phyloP scores from a whole-genome alignment of 2,329 filamentous ascomycete genomes.

The Cercospora sp. region DNA sequence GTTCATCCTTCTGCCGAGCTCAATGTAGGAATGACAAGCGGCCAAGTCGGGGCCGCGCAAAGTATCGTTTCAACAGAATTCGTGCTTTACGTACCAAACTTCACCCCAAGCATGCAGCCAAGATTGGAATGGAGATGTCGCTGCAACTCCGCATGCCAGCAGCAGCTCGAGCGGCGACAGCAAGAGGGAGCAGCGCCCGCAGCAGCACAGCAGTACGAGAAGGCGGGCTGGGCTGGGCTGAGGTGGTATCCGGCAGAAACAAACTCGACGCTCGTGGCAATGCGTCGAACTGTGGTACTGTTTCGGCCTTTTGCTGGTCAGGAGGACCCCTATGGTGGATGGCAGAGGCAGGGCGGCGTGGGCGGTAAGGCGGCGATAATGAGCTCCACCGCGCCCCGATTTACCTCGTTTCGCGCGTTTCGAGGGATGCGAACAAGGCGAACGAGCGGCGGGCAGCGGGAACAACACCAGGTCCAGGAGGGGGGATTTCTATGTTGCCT shows the following conservation, averaged over 20 bases:
- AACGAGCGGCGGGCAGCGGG: neutral
- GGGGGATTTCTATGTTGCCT: neutral
- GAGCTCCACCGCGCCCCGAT: conserved; percentile 2
- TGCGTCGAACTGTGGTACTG: neutral
- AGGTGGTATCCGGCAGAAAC: neutral
- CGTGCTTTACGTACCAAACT: conserved; percentile 1
- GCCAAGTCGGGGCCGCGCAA: conserved; percentile 3
- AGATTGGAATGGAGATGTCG: neutral
- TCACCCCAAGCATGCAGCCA: neutral
- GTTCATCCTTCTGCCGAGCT: neutral
- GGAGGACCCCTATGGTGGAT: neutral
- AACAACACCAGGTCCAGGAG: neutral
- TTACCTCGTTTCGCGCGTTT: neutral
- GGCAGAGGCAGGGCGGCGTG: too few species aligned
- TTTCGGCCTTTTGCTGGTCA: conserved; percentile 6
- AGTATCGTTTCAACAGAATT: neutral
- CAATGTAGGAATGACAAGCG: conserved; percentile 11
- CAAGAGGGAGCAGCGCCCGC: neutral
- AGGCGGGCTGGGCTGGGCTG: neutral
- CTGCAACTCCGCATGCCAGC: conserved; percentile 6
- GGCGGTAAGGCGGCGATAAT: neutral
- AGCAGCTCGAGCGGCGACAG: conserved; percentile 1
- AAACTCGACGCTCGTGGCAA: conserved; percentile 4
- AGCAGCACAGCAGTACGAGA: neutral
- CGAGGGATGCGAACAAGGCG: neutral